A percentile compares a stretch with the other conserved stretches of the same genome.
These are phyloP conservation scores for Aquilaria malaccensis DNA, from an alignment of 345 rosid species.

Conservation along the genomic window DNA sequence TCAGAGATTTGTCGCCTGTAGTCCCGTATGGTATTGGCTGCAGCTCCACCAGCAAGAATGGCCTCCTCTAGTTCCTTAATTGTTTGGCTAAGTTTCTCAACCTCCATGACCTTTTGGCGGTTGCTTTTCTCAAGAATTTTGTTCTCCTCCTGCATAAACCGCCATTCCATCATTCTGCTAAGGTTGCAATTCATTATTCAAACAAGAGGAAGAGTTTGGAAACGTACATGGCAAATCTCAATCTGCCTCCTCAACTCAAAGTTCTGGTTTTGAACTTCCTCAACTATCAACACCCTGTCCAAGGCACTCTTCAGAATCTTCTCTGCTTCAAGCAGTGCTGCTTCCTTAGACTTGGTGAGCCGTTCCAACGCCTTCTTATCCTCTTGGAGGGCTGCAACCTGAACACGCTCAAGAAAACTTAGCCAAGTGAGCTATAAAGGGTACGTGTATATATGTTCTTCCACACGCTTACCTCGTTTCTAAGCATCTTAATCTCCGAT, in stretches of 20 bases:
- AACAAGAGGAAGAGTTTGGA: slow-evolving; percentile 1
- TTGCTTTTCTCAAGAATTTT: slow-evolving; percentile 83
- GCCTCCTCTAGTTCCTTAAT: slow-evolving; percentile 81
- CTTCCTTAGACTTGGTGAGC: slow-evolving; percentile 75
- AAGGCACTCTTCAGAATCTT: slow-evolving; percentile 70
- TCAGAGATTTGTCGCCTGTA: slow-evolving; percentile 65
- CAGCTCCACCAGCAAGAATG: slow-evolving; percentile 72
- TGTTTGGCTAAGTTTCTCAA: slow-evolving; percentile 82
- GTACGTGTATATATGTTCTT: not conserved
- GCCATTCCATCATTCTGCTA: not conserved
- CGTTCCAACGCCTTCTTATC: slow-evolving; percentile 92
- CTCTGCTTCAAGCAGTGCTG: slow-evolving; percentile 89
- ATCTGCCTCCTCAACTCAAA: slow-evolving; percentile 76
- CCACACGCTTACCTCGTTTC: slow-evolving; percentile 47
- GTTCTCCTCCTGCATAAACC: slow-evolving; percentile 64
- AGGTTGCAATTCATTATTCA: not conserved
- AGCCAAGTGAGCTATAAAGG: not conserved
- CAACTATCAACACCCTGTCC: slow-evolving; percentile 91
- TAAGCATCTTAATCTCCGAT: slow-evolving; percentile 69
- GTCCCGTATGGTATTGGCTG: slow-evolving; percentile 78
- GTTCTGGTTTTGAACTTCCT: slow-evolving; percentile 93
- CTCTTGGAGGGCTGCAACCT: slow-evolving; percentile 68
- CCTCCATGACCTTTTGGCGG: slow-evolving; percentile 85
- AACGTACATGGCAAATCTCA: slow-evolving; percentile 70
- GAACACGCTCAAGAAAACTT: slow-evolving; percentile 1